A percentile compares a stretch with the other conserved stretches of the same genome.
Conservation (phyloP, 2,329 filamentous ascomycete species). For the Dactylellina drechsleri region DNA sequence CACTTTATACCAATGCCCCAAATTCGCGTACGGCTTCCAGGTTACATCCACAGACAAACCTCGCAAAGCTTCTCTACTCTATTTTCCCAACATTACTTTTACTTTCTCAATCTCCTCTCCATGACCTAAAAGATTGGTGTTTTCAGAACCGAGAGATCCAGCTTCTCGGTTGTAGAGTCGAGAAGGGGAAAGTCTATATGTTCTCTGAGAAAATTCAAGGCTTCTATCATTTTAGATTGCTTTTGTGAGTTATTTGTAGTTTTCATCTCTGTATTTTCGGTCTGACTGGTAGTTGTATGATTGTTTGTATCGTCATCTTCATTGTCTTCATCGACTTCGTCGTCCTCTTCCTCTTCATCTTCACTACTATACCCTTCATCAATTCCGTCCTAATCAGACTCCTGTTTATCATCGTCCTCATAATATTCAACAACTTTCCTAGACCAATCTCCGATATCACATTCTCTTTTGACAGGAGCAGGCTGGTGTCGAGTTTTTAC, state of each 20-base stretch:
- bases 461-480: too few species aligned
- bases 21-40: slow-evolving; percentile 62
- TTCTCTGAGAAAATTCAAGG: slow-evolving; percentile 30
- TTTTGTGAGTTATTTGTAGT: not conserved
- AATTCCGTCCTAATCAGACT: slow-evolving; percentile 11
- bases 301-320: slow-evolving; percentile 59
- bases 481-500: too few species aligned
- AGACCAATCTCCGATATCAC: too few species aligned
- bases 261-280: not conserved
- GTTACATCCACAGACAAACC: slow-evolving; percentile 60
- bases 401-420: not conserved
- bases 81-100: slow-evolving; percentile 59
- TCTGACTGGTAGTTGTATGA: slow-evolving; percentile 58
- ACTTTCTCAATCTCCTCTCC: slow-evolving; percentile 63
- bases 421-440: slow-evolving; percentile 46
- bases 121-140: slow-evolving; percentile 65
- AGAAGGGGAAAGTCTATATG: slow-evolving; percentile 19
- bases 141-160: not conserved
- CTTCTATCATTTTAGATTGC: slow-evolving; percentile 13
- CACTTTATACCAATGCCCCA: slow-evolving; percentile 66
- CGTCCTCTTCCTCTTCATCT: slow-evolving; percentile 28
- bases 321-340: slow-evolving; percentile 57
- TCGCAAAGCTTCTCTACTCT: slow-evolving; percentile 59
- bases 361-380: slow-evolving; percentile 44
- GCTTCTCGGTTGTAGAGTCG: slow-evolving; percentile 18